phyloP scores from a whole-genome alignment of 495 filamentous ascomycete species.

The Aspergillus baeticus region DNA sequence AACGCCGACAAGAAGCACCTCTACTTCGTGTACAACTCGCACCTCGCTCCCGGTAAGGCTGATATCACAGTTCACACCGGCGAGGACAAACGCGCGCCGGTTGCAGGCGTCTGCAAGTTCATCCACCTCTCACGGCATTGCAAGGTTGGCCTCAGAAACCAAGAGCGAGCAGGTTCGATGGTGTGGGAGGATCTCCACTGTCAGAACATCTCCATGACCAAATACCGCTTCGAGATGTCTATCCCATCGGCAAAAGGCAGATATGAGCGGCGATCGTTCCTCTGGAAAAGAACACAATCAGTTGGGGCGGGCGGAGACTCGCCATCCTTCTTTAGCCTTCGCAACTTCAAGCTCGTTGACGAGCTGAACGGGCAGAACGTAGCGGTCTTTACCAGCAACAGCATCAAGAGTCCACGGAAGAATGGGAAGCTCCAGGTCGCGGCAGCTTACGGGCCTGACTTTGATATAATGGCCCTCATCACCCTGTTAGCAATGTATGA shows the following conservation, averaged over 20 bases:
- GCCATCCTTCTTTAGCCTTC: conserved; percentile 8
- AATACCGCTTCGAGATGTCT: conserved; percentile 29
- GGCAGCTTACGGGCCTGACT: conserved; percentile 19
- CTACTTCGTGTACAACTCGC: conserved; percentile 32
- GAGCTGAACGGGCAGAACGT: conserved; percentile 25
- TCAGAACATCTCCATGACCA: conserved; percentile 16
- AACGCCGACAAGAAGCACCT: conserved; percentile 19
- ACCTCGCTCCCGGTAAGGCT: conserved; percentile 27
- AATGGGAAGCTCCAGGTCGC: conserved; percentile 23
- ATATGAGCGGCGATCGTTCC: conserved; percentile 20
- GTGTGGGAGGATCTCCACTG: conserved; percentile 28
- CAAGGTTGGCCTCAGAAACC: conserved; percentile 34
- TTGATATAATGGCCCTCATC: conserved; percentile 24
- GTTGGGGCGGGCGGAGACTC: conserved; percentile 20
- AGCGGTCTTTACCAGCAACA: conserved; percentile 28
- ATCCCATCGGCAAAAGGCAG: conserved; percentile 4
- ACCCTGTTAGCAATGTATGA: conserved; percentile 25
- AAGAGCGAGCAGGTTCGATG: conserved; percentile 16
- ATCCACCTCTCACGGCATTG: conserved; percentile 33
- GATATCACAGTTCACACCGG: conserved; percentile 36
- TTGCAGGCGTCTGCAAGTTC: conserved; percentile 33
- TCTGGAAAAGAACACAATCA: conserved; percentile 36
- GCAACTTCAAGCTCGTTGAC: conserved; percentile 32
- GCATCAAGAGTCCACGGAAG: conserved; percentile 20
- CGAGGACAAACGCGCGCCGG: conserved; percentile 22